Percentiles rank a stretch among this genome's conserved stretches.
These are phyloP conservation scores for Coemansia sp. DNA, from an alignment of 192 early-diverging fungal genomes.

Conservation along the genomic window DNA sequence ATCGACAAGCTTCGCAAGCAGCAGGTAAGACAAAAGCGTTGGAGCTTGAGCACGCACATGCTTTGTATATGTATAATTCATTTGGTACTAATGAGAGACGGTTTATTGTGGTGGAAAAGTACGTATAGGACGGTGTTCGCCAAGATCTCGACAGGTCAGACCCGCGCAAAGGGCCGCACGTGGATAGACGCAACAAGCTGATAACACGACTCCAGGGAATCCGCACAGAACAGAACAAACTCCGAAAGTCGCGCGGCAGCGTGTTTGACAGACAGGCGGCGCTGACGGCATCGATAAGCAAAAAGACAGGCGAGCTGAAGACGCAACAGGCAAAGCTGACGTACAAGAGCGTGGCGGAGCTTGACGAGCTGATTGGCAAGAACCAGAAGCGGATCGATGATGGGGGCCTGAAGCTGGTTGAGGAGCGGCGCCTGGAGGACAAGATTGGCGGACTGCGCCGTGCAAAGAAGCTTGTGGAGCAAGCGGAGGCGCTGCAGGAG, in stretches of 20 bases:
- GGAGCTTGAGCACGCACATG: background rate
- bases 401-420: slow-evolving; percentile 74
- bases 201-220: slow-evolving; percentile 63
- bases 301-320: slow-evolving; percentile 80
- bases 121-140: slow-evolving; percentile 56
- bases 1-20: slow-evolving; percentile 60
- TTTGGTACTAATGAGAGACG: too few relatives aligned
- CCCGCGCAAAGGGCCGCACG: slow-evolving; percentile 58
- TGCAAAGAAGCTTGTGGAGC: slow-evolving; percentile 64
- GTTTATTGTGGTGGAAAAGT: too few relatives aligned
- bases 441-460: slow-evolving; percentile 35
- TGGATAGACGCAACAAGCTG: slow-evolving; percentile 62
- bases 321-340: slow-evolving; percentile 71
- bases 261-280: slow-evolving; percentile 71
- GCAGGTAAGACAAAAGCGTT: slow-evolving; percentile 44
- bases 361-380: slow-evolving; percentile 71
- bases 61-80: too few relatives aligned
- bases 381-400: slow-evolving; percentile 77
- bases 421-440: slow-evolving; percentile 71
- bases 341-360: slow-evolving; percentile 78
- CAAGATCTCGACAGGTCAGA: slow-evolving; percentile 59
- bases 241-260: slow-evolving; percentile 68
- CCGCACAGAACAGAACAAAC: slow-evolving; percentile 68
- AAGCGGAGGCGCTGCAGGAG: slow-evolving; percentile 78
- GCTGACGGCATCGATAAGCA: slow-evolving; percentile 72